A percentile compares a stretch with the other conserved stretches of the same genome.
Conservation (phyloP, 2,329 filamentous ascomycete genomes). For the Aspergillus transmontanensis region DNA sequence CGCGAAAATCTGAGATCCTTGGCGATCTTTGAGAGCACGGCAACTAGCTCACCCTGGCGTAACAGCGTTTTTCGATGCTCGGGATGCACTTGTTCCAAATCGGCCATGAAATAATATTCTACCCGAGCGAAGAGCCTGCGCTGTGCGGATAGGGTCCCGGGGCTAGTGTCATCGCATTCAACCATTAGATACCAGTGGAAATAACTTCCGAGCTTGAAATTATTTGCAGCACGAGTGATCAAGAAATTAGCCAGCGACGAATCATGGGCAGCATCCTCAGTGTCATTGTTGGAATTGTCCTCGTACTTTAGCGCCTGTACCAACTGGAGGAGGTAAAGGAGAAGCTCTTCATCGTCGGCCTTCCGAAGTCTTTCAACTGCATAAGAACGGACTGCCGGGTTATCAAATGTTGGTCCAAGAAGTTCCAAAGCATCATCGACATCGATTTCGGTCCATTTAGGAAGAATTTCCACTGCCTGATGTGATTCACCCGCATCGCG, state of each 20-base stretch:
- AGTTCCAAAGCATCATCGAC: conserved; percentile 95
- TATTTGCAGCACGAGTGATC: conserved; percentile 82
- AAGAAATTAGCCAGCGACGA: conserved; percentile 89
- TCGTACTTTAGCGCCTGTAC: conserved; percentile 97
- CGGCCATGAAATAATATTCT: conserved; percentile 93
- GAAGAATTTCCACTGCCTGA: conserved; percentile 85
- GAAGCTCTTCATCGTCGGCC: conserved; percentile 86
- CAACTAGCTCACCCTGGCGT: conserved; percentile 86
- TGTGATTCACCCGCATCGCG: conserved; percentile 79
- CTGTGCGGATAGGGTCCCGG: conserved; percentile 72
- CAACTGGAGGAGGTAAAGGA: conserved; percentile 88
- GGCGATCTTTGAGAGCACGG: conserved; percentile 83
- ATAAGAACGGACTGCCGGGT: conserved; percentile 83
- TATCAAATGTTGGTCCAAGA: conserved; percentile 88
- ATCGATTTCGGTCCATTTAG: conserved; percentile 95
- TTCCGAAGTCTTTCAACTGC: conserved; percentile 90
- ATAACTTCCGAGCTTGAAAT: conserved; percentile 90
- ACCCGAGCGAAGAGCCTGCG: conserved; percentile 89
- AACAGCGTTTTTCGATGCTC: conserved; percentile 75
- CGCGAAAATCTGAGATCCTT: conserved; percentile 82
- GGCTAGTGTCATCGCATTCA: conserved; percentile 82
- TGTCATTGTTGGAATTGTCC: conserved; percentile 65
- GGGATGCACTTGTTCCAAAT: conserved; percentile 73
- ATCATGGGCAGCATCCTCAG: conserved; percentile 66
- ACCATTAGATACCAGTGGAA: conserved; percentile 99